Percentiles rank a stretch among this genome's conserved stretches.
phyloP scores from a whole-genome alignment of 179 eudicot species.

The Vitellaria paradoxa region DNA sequence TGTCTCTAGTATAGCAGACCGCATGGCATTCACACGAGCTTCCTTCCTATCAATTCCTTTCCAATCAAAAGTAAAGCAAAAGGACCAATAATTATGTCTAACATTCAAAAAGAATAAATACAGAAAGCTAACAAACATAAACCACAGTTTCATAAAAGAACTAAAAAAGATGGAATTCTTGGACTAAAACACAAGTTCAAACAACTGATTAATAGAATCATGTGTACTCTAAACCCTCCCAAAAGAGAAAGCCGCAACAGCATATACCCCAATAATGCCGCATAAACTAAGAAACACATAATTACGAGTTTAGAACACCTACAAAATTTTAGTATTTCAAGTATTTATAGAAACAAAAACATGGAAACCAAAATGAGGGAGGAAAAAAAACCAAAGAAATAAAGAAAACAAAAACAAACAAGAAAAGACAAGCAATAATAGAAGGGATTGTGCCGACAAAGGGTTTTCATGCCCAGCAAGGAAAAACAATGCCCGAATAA shows the following conservation, averaged over 20 bases:
- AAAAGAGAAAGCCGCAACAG: background rate
- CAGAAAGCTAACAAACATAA: background rate
- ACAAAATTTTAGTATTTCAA: background rate
- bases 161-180: background rate
- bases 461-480: background rate
- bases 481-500: background rate
- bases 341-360: background rate
- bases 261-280: background rate
- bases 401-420: background rate
- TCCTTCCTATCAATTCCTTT: slow-evolving; percentile 80
- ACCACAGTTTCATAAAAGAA: background rate
- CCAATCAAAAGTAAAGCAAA: slow-evolving; percentile 21
- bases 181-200: slow-evolving; percentile 1
- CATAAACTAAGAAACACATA: background rate
- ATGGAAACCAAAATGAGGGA: background rate
- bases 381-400: background rate
- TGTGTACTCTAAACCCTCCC: background rate
- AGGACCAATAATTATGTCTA: background rate
- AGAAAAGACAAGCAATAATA: background rate
- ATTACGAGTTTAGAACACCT: background rate
- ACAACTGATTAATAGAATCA: background rate
- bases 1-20: slow-evolving; percentile 80
- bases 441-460: background rate
- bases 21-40: slow-evolving; percentile 75
- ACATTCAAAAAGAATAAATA: slow-evolving; percentile 4